Conservation (phyloP, 2,329 filamentous ascomycete genomes). For the Colletotrichum tropicicola region DNA sequence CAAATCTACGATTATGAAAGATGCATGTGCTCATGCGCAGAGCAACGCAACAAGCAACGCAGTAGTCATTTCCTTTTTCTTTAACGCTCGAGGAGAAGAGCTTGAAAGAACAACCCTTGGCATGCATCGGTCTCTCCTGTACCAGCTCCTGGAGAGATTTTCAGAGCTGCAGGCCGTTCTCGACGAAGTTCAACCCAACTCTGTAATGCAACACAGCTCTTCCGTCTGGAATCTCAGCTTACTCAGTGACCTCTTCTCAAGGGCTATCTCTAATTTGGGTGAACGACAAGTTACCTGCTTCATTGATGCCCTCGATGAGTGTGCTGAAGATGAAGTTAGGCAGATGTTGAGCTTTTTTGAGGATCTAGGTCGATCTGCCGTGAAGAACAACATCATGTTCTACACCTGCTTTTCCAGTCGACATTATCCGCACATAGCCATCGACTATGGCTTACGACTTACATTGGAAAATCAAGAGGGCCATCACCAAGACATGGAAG, state of each 20-base stretch:
- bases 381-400: conserved; percentile 33
- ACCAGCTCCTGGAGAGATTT: background rate
- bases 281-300: conserved; percentile 34
- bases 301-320: conserved; percentile 59
- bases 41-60: conserved; percentile 26
- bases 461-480: conserved; percentile 36
- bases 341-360: conserved; percentile 55
- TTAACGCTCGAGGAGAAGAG: conserved; percentile 24
- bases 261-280: conserved; percentile 11
- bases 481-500: conserved; percentile 36
- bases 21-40: conserved; percentile 31
- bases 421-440: conserved; percentile 48
- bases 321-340: conserved; percentile 49
- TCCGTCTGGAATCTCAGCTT: background rate
- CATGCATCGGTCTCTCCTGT: conserved; percentile 28
- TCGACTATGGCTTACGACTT: conserved; percentile 25
- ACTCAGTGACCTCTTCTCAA: background rate
- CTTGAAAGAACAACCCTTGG: conserved; percentile 16
- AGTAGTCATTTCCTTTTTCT: conserved; percentile 24
- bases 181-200: background rate
- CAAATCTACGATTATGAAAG: conserved; percentile 59
- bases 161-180: background rate
- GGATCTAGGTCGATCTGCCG: conserved; percentile 34
- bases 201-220: fast-evolving
- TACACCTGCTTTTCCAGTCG: conserved; percentile 55